These are phyloP conservation scores for Hericium alpestre DNA, from an alignment of 768 basidiomycete species.

Conservation along the genomic window DNA sequence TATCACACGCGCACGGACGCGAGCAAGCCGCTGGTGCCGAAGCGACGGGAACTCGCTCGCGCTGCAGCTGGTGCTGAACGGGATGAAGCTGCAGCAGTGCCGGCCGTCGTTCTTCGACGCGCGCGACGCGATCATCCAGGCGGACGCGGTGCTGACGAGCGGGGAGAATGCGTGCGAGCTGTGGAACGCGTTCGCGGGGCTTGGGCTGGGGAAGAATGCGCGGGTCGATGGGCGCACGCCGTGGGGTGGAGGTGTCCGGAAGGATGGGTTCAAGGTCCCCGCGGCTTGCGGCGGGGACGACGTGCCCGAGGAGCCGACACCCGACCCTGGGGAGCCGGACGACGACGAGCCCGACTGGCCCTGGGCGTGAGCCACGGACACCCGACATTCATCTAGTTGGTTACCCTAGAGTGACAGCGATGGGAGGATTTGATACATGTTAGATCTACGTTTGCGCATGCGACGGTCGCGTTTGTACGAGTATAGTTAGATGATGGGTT, in stretches of 20 bases:
- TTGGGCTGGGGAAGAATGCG: conserved; percentile 77
- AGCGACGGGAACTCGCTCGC: conserved; percentile 82
- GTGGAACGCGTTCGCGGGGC: conserved; percentile 75
- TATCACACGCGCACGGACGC: conserved; percentile 38
- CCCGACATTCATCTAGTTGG: too few species aligned
- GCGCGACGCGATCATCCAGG: conserved; percentile 82
- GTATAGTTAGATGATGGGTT: background rate
- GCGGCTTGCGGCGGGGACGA: conserved; percentile 25
- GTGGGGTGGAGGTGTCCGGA: conserved; percentile 87
- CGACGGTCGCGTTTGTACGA: background rate
- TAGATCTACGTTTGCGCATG: too few species aligned
- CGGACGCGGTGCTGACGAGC: conserved; percentile 80
- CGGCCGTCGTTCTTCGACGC: conserved; percentile 85
- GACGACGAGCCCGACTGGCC: conserved; percentile 18
- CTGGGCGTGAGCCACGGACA: background rate
- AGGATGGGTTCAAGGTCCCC: conserved; percentile 37
- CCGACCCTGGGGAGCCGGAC: conserved; percentile 25
- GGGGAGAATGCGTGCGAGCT: conserved; percentile 88
- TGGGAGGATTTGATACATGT: too few species aligned
- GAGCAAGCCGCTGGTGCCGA: conserved; percentile 58
- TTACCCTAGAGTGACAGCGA: too few species aligned
- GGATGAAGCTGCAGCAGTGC: conserved; percentile 93
- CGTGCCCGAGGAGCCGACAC: conserved; percentile 18
- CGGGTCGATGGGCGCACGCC: conserved; percentile 65
- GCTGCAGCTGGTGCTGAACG: conserved; percentile 76